Percentiles rank a stretch among this genome's conserved stretches.
phyloP scores from a whole-genome alignment of 2,329 filamentous ascomycete species.

The Nemania sp. region DNA sequence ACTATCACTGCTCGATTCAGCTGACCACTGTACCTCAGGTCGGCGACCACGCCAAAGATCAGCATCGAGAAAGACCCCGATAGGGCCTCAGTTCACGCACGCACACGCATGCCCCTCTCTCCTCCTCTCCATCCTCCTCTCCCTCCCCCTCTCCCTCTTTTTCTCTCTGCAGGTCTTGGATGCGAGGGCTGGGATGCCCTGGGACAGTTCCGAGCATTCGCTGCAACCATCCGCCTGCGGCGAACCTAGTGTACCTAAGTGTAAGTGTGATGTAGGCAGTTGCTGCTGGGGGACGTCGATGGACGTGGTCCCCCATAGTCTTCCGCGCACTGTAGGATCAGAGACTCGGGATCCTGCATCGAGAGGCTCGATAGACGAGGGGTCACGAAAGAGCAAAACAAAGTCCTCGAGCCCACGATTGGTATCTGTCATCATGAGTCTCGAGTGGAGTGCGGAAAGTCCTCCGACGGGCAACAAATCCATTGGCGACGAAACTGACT shows the following conservation, averaged over 20 bases:
- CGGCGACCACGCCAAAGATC: constrained; percentile 26
- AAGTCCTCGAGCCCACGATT: not conserved
- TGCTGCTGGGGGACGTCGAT: no score
- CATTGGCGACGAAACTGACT: no score
- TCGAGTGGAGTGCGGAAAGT: not conserved
- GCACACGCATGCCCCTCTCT: not conserved
- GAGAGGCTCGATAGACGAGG: constrained; percentile 22
- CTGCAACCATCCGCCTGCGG: constrained; percentile 20
- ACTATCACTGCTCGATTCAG: constrained; percentile 22
- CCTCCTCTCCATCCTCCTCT: not conserved
- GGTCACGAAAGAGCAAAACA: not conserved
- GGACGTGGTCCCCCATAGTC: not conserved
- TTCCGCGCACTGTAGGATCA: constrained; percentile 20
- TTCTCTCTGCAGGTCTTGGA: constrained; percentile 19
- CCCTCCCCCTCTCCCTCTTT: not conserved
- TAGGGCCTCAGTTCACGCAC: constrained; percentile 10
- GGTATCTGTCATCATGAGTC: no score
- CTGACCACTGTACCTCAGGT: constrained; percentile 24
- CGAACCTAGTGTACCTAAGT: not conserved
- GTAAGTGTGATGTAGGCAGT: not conserved
- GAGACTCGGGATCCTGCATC: constrained; percentile 26
- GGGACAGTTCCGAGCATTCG: constrained; percentile 19
- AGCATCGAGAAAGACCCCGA: constrained; percentile 21
- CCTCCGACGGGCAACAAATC: not conserved
- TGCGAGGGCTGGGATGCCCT: constrained; percentile 16